Percentiles rank a stretch among this genome's conserved stretches.
Evolutionary conservation across 2,329 filamentous ascomycete genomes (phyloP).

Genomic region (Aspergillus persii): DNA sequence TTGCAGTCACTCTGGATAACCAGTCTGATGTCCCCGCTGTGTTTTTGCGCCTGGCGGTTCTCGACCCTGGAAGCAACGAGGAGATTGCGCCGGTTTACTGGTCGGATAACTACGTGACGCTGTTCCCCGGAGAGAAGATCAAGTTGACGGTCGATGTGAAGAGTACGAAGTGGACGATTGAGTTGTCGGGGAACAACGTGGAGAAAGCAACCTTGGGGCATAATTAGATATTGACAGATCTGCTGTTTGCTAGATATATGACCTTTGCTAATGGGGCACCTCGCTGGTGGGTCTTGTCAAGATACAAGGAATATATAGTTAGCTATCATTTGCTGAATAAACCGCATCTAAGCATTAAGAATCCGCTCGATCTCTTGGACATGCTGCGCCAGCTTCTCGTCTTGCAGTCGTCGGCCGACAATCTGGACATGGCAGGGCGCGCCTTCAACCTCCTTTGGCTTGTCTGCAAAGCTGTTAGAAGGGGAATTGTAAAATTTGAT

Average conservation of each 20-base stretch:
- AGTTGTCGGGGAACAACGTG: not conserved
- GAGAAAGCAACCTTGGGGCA: not conserved
- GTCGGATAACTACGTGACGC: constrained; percentile 63
- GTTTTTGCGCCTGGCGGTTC: constrained; percentile 54
- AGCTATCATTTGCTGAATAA: not conserved
- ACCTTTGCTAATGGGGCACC: too few relatives aligned
- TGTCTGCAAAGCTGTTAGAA: constrained; percentile 7
- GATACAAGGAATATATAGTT: not conserved
- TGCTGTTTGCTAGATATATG: not conserved
- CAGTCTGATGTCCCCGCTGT: constrained; percentile 54
- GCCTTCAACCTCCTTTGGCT: constrained; percentile 18
- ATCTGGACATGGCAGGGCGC: constrained; percentile 25
- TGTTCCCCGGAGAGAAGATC: constrained; percentile 57
- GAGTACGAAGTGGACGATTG: not conserved
- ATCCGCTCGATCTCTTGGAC: not conserved
- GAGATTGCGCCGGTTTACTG: constrained; percentile 56
- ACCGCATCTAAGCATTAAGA: not conserved
- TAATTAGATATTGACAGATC: not conserved
- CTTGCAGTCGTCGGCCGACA: constrained; percentile 22
- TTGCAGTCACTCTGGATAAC: constrained; percentile 52
- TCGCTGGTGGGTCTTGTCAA: not conserved
- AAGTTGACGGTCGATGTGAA: constrained; percentile 32
- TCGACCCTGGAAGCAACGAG: constrained; percentile 39
- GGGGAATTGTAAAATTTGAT: too few relatives aligned
- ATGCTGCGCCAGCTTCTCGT: constrained; percentile 20